Evolutionary conservation across 164 flowering plant species (phyloP).

Genomic region (grape (Vitis vinifera)): ASM3070453v1 NC_081816.1:22756501-22757000

Average conservation of each 20-base stretch:
- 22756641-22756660: too few species aligned
- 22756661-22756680: too few species aligned
- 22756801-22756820: conserved; percentile 65
- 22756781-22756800: conserved; percentile 29
- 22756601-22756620: too few species aligned
- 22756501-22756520: too few species aligned
- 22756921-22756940: conserved; percentile 11
- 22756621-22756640: too few species aligned
- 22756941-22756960: background rate
- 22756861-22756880: conserved; percentile 58
- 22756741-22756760: background rate
- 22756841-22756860: conserved; percentile 37
- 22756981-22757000: too few species aligned
- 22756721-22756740: background rate
- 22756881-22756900: conserved; percentile 57
- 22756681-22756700: too few species aligned
- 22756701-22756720: background rate
- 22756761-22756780: conserved; percentile 23
- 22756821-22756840: conserved; percentile 21
- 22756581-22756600: too few species aligned
- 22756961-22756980: background rate
- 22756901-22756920: conserved; percentile 55
- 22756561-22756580: too few species aligned
- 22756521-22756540: too few species aligned
- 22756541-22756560: too few species aligned